These are phyloP conservation scores for Lactifluus subvellereus DNA, from an alignment of 768 basidiomycete genomes.

Conservation along the genomic window DNA sequence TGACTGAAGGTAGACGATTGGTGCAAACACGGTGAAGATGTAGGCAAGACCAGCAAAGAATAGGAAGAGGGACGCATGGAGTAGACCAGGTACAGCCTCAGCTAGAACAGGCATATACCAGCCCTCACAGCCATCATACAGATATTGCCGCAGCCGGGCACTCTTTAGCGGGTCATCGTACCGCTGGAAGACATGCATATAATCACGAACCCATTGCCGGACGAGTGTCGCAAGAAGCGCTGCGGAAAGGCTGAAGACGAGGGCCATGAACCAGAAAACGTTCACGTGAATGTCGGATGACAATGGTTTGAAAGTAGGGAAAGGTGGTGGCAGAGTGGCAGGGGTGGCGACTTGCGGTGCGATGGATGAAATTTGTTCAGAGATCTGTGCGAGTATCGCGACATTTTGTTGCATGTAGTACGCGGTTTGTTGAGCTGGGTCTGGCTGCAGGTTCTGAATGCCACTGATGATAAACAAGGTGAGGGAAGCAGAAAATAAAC, in stretches of 20 bases:
- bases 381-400: constrained; percentile 9
- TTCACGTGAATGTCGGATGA: constrained; percentile 36
- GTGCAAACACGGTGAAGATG: constrained; percentile 14
- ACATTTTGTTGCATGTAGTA: constrained; percentile 6
- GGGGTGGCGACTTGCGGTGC: not conserved
- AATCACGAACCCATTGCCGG: constrained; percentile 45
- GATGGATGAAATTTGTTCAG: constrained; percentile 7
- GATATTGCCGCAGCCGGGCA: constrained; percentile 38
- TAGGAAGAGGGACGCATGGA: constrained; percentile 45
- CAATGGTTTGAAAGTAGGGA: constrained; percentile 23
- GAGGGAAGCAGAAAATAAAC: not conserved
- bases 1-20: constrained; percentile 8
- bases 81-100: constrained; percentile 40
- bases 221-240: constrained; percentile 44
- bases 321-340: not conserved
- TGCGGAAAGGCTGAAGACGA: constrained; percentile 36
- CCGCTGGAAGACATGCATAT: constrained; percentile 29
- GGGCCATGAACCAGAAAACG: constrained; percentile 37
- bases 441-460: not conserved
- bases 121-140: constrained; percentile 34
- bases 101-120: constrained; percentile 41
- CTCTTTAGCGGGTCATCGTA: constrained; percentile 30
- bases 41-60: constrained; percentile 45
- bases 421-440: not conserved
- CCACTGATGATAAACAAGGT: not conserved